Percentiles rank a stretch among this genome's conserved stretches.
These are phyloP conservation scores for Cercophora newfieldiana DNA, from an alignment of 495 filamentous ascomycete genomes.

Conservation along the genomic window DNA sequence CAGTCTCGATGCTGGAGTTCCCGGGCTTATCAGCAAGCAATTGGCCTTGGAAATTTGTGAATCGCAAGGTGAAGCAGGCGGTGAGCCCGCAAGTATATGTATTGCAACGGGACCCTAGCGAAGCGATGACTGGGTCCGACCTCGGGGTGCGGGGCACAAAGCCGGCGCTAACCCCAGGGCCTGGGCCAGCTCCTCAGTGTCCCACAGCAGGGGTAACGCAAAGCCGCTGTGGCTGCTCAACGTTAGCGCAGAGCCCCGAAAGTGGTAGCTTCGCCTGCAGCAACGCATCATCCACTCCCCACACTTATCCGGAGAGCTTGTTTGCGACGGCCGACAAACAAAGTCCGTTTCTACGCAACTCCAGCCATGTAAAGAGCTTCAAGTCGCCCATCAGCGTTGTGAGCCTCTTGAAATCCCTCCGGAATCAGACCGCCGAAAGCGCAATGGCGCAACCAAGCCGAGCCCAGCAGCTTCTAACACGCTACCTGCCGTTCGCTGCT, in stretches of 20 bases:
- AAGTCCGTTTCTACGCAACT: not conserved
- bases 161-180: slow-evolving; percentile 13
- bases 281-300: not conserved
- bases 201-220: not conserved
- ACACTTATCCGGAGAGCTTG: not conserved
- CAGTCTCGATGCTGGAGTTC: not conserved
- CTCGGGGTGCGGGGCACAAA: slow-evolving; percentile 14
- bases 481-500: slow-evolving; percentile 55
- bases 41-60: slow-evolving; percentile 2
- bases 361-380: slow-evolving; percentile 4
- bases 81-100: not conserved
- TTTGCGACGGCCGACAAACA: not conserved
- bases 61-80: slow-evolving; percentile 14
- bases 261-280: not conserved
- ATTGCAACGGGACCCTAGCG: not conserved
- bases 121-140: slow-evolving; percentile 14
- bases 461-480: slow-evolving; percentile 38
- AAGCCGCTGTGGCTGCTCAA: not conserved
- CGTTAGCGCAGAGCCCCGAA: not conserved
- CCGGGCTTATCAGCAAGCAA: not conserved
- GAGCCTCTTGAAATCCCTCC: not conserved
- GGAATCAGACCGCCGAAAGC: not conserved
- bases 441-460: slow-evolving; percentile 26
- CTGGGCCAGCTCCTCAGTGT: too few relatives aligned
- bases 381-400: not conserved